Percentiles rank a stretch among this genome's conserved stretches.
phyloP scores from a whole-genome alignment of 2,329 filamentous ascomycete genomes.

The Cladophialophora bantiana region DNA sequence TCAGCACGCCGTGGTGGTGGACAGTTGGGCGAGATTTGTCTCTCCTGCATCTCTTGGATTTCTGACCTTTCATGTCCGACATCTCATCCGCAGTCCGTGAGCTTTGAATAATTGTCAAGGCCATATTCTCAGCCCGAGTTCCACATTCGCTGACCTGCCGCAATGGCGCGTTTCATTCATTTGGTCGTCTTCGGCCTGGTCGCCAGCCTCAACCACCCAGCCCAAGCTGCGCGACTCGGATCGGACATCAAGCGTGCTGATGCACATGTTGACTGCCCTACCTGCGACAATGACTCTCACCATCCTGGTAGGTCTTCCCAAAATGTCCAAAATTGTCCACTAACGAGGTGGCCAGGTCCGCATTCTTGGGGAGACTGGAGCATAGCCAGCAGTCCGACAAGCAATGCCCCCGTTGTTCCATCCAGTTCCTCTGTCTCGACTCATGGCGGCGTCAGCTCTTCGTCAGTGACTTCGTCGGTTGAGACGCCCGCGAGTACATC shows the following conservation, averaged over 20 bases:
- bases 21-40: neutral
- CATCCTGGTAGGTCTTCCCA: slow-evolving; percentile 2
- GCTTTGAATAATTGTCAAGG: neutral
- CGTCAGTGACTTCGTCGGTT: neutral
- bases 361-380: slow-evolving; percentile 14
- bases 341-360: slow-evolving; percentile 1
- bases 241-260: neutral
- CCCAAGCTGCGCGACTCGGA: neutral
- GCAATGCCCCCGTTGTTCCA: neutral
- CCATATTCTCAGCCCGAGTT: neutral
- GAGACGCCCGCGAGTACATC: neutral
- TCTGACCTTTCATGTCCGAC: neutral
- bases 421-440: neutral
- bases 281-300: neutral
- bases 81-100: neutral
- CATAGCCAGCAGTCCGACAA: neutral
- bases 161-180: slow-evolving; percentile 7
- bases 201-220: slow-evolving; percentile 1
- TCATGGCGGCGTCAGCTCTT: neutral
- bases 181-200: slow-evolving; percentile 10
- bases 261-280: neutral
- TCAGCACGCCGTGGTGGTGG: neutral
- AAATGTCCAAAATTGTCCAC: neutral
- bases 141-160: neutral
- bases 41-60: neutral